Evolutionary conservation across 176 grass and related monocot species (phyloP).

Genomic region (Bolboschoenus planiculmis): DNA sequence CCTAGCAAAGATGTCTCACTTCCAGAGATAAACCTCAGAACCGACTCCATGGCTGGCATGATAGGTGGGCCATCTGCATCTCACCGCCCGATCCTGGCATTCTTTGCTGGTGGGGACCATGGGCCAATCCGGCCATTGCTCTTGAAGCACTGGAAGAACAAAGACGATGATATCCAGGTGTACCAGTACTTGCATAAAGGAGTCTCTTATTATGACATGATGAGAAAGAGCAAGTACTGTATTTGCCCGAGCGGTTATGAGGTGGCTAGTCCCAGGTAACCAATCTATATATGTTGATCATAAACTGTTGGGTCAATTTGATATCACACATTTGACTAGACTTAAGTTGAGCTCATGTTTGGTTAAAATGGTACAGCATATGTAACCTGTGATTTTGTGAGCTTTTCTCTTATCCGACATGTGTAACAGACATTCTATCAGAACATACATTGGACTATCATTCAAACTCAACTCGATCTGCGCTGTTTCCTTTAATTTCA

Average conservation of each 20-base stretch:
- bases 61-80: conserved; percentile 68
- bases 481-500: neutral
- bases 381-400: neutral
- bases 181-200: conserved; percentile 59
- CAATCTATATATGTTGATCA: neutral
- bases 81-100: conserved; percentile 48
- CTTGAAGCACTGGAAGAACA: conserved; percentile 43
- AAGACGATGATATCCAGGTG: conserved; percentile 45
- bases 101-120: conserved; percentile 83
- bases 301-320: neutral
- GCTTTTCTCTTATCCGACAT: neutral
- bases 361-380: neutral
- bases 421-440: neutral
- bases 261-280: conserved; percentile 63
- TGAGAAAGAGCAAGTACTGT: conserved; percentile 76
- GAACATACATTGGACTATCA: neutral
- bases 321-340: neutral
- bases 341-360: neutral
- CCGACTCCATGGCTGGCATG: conserved; percentile 26
- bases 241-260: conserved; percentile 87
- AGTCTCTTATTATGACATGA: conserved; percentile 59
- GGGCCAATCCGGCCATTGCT: conserved; percentile 61
- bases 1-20: conserved; percentile 61
- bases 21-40: conserved; percentile 70
- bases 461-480: neutral